Base-by-base conservation (phyloP, 192 early-diverging fungal species). In the Entomortierella lignicola region DNA sequence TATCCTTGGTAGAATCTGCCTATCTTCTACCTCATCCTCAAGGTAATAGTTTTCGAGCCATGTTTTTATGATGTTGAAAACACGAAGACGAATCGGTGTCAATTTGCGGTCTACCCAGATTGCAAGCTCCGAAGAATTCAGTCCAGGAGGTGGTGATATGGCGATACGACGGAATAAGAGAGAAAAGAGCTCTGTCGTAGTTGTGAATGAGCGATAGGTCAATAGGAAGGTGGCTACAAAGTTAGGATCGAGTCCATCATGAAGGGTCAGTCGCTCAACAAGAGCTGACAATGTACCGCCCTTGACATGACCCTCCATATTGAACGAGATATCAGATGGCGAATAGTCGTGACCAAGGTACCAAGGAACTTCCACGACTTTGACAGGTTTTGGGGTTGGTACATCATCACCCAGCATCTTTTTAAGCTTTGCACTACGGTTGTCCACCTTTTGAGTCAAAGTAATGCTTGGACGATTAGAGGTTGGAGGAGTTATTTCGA, bases 11-110 rank as follows among this genome's bases (percentile, higher is more conserved):
- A 99, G 77, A 23, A 88, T 87, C 31, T 85, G 72, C 0, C 85
- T 82, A 70, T 96, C 95, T 41, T 90, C 88, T 6, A 8, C 23
- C n/a, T 79, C 88, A 63, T 89, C 89, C 72, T 95, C 93, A 20
- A 90, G 82, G 71, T 92, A 94, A 83, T 96, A 94, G 59, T 83
- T 90, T 82, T 99, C 98, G 13, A 99, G 81, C 98, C 98, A 99
- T 30, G 83, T 90, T 80, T 98, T 99, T 71, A 99, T 85, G 39
- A 96, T 87, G 71, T 96, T 98, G 85, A 92, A 96, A 3, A 98
- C 97, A 20, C 96, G 93, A 58, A 98, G 87, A 25, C 97, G 93
- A 55, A 99, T 86, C 17, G 95, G 91, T 64, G 90, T 95, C 72
- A 92, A 89, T 81, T 98, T 99, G 64, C 89, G 88, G 47, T 94